Base-by-base conservation (phyloP, 2,329 filamentous ascomycete species). In the Fusarium sp. region DNA sequence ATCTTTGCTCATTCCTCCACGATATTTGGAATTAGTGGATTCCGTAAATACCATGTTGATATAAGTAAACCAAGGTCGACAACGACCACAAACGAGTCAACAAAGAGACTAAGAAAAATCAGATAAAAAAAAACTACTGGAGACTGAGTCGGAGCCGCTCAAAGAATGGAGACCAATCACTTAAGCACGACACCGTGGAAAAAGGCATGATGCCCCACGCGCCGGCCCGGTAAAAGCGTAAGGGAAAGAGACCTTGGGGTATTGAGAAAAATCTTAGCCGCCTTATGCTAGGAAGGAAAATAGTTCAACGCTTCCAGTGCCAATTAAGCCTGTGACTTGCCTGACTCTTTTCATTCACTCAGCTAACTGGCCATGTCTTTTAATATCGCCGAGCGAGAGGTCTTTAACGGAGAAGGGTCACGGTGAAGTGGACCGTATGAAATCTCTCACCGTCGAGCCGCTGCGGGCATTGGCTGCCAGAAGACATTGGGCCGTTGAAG, bases 161-260 rank as follows among this genome's bases (percentile, higher is more conserved):
- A 56, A 68, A 68, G 53, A 72, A 75, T 71, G 71, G 66, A 71
- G 64, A 59, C 76, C 76, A 78, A 78, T 78, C 76, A 78, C 63
- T 75, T 66, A 59, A 75, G 71, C 74, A 75, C 70, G 74, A 73
- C 73, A 72, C 52, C 61, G 41, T 56, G 45, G 40, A 49, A 35
- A 62, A 68, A 68, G 47, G 60, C 64, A 67, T 67, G 60, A 68
- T 75, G 75, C 76, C 74, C 75, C 75, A 75, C 71, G 67, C 56
- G 49, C 72, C 67, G 72, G 71, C 60, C 71, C 68, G 71, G 71
- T 58, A 58, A 63, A 60, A 53, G 24, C 13, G 35, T 48, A 28
- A 55, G 58, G 52, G 37, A 26, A 32, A 15, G 35, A 44, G 32
- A 41, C 39, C 45, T 44, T n/a, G 33, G 39, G 30, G 30, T 30